Evolutionary conservation across 1,284 basidiomycete genomes (phyloP).

Genomic region (Boletus sp.): DNA sequence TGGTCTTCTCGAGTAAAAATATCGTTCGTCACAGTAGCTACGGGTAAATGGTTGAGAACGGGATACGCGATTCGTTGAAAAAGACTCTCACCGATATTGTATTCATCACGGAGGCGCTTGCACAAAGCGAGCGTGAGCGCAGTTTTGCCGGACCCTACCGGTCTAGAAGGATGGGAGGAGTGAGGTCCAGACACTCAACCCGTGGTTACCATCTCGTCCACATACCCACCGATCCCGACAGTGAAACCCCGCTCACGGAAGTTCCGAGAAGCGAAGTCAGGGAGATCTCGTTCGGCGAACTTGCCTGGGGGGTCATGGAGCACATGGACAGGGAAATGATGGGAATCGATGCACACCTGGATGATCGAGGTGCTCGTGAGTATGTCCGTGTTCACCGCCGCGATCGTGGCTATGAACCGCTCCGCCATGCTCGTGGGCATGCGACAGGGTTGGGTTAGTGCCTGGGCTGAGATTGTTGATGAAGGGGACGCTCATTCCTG

Average conservation of each 20-base stretch:
- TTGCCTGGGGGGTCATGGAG: conserved; percentile 58
- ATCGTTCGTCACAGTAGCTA: conserved; percentile 93
- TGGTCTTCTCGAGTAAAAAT: conserved; percentile 98
- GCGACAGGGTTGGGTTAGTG: conserved; percentile 33
- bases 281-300: conserved; percentile 89
- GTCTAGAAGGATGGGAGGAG: conserved; percentile 43
- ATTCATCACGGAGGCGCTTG: conserved; percentile 72
- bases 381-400: conserved; percentile 78
- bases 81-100: conserved; percentile 75
- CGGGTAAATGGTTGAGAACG: conserved; percentile 15
- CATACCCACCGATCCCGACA: conserved; percentile 92
- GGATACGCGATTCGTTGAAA: conserved; percentile 8
- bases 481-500: conserved; percentile 62
- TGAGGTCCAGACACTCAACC: conserved; percentile 2
- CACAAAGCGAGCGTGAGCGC: conserved; percentile 94
- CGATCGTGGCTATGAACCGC: conserved; percentile 37
- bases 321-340: background rate
- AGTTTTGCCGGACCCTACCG: conserved; percentile 97
- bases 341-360: conserved; percentile 53
- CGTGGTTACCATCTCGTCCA: conserved; percentile 1
- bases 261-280: conserved; percentile 80
- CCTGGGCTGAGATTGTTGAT: conserved; percentile 57
- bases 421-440: conserved; percentile 39
- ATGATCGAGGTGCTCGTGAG: conserved; percentile 86
- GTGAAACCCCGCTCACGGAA: conserved; percentile 96